These are phyloP conservation scores for Monosporascus sp. DNA, from an alignment of 2,329 filamentous ascomycete genomes.

Conservation along the genomic window DNA sequence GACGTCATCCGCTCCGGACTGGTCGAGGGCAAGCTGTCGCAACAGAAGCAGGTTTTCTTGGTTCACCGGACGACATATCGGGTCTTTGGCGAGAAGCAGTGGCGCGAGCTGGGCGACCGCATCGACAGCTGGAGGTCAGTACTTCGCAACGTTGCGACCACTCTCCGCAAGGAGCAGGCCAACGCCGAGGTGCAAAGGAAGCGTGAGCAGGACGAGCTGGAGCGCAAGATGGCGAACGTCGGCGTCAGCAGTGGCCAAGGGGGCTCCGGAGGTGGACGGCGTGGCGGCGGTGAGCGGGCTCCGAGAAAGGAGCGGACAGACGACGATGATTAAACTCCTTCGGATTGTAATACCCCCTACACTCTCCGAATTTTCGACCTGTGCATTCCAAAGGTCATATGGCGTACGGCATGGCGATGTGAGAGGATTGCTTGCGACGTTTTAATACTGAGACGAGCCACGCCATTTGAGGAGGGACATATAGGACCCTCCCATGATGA, in stretches of 20 bases:
- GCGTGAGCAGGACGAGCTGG: slow-evolving; percentile 66
- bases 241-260: slow-evolving; percentile 30
- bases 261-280: slow-evolving; percentile 27
- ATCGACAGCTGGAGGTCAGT: slow-evolving; percentile 88
- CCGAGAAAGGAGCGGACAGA: slow-evolving; percentile 45
- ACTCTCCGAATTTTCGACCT: slow-evolving; percentile 17
- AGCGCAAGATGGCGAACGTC: slow-evolving; percentile 55
- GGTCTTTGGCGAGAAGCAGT: slow-evolving; percentile 97
- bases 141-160: slow-evolving; percentile 69
- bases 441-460: neutral
- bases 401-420: slow-evolving; percentile 23
- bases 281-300: slow-evolving; percentile 23
- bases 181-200: slow-evolving; percentile 73
- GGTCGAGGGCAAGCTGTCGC: slow-evolving; percentile 92
- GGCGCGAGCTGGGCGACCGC: slow-evolving; percentile 86
- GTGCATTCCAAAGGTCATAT: slow-evolving; percentile 20
- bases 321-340: slow-evolving; percentile 47
- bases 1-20: slow-evolving; percentile 94
- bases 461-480: neutral
- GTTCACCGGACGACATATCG: slow-evolving; percentile 95
- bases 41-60: slow-evolving; percentile 87
- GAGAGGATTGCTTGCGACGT: slow-evolving; percentile 10
- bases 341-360: slow-evolving; percentile 4
- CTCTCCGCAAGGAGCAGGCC: slow-evolving; percentile 75
- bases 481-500: neutral